Evolutionary conservation across 495 filamentous ascomycete species (phyloP), one percentile per base, ranked within the genome.

Genomic region (Aspergillus olivimuriae): DNA sequence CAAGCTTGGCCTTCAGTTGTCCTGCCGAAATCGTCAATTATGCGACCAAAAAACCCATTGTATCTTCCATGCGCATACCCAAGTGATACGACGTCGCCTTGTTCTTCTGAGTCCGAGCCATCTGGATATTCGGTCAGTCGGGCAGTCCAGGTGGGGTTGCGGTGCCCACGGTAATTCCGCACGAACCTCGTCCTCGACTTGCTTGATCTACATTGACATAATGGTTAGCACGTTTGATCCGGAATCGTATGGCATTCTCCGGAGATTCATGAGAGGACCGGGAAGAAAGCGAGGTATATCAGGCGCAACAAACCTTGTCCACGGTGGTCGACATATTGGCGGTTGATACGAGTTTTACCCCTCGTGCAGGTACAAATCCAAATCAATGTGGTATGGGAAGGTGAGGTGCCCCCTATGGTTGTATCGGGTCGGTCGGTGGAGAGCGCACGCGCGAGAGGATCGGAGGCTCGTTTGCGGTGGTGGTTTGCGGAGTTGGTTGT

Each of bases 1-100:
- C 91, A 62, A 98, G 86, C 70, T 98, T 98, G 34, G 92, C 92
- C 69, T 98, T 98, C 57, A 98, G 72, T 74, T 96, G 92, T 58
- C 89, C 89, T 79, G 49, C 39, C 51, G 22, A 34, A 20, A 26
- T 45, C 54, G 55, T 72, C 48, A 70, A 57, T 35, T 35, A 41
- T 45, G 30, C n/a, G 32, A 16, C 34, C 34, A 44, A 16, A 16
- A n/a, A 33, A 24, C 20, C 38, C 28, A 26, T 46, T 34, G 34
- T n/a, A n/a, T n/a, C n/a, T n/a, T n/a, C n/a, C n/a, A 6, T 18
- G 45, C 26, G 31, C 68, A 55, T 72, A 77, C 81, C 82, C 61
- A 86, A 68, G 60, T 83, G 78, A 58, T 82, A 98, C 23, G 89
- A 90, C 11, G 92, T 98, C 30, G 87, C 87, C 70, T 98, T 97